Conservation (phyloP, 1,284 basidiomycete species). For the Ganoderma sinense region DNA sequence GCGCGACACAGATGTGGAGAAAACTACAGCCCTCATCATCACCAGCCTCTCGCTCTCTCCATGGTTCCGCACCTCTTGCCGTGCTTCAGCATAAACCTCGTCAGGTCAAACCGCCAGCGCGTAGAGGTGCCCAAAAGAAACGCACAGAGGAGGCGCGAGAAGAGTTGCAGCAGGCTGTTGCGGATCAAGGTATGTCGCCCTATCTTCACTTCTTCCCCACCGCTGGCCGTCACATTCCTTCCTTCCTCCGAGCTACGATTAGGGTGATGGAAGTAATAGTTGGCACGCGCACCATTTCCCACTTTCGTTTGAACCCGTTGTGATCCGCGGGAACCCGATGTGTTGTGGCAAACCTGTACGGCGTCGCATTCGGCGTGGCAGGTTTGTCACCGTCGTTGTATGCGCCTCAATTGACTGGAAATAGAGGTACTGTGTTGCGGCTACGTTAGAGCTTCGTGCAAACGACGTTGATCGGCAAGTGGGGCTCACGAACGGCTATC, state of each 20-base stretch:
- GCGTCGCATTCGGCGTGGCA: no score
- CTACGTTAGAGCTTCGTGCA: not conserved
- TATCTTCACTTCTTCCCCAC: not conserved
- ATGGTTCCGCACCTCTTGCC: slow-evolving; percentile 24
- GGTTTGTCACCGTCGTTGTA: no score
- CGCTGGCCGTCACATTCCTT: not conserved
- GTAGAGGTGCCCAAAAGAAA: not conserved
- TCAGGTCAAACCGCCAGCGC: slow-evolving; percentile 3
- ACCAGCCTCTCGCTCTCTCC: slow-evolving; percentile 21
- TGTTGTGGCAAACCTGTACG: not conserved
- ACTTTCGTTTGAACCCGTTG: not conserved
- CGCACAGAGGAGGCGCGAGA: not conserved
- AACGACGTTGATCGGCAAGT: not conserved
- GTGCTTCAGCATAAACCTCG: slow-evolving; percentile 14
- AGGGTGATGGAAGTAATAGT: not conserved
- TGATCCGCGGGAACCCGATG: not conserved
- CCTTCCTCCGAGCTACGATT: not conserved
- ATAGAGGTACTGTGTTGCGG: not conserved
- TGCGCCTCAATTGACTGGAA: not conserved
- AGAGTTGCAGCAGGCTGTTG: slow-evolving; percentile 1
- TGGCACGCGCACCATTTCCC: not conserved
- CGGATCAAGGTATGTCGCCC: slow-evolving; percentile 16
- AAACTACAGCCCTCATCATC: slow-evolving; percentile 28
- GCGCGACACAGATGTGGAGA: slow-evolving; percentile 31
- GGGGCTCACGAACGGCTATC: no score